These are phyloP conservation scores for Camellia lanceoleosa DNA, from an alignment of 148 eudicot genomes.

Conservation along the genomic window DNA sequence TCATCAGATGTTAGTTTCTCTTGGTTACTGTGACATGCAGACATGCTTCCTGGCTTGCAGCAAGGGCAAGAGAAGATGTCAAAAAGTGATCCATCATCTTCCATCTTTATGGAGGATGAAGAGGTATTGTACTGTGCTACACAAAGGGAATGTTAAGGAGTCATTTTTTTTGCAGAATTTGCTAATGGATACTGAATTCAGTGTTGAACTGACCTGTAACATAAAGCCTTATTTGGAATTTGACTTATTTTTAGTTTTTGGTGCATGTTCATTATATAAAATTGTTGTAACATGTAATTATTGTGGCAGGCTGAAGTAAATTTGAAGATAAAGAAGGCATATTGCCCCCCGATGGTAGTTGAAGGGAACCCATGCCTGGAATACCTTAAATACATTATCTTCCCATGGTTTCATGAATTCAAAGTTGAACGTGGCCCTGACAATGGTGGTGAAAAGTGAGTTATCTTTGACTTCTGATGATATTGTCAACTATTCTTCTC, in stretches of 20 bases:
- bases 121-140: conserved; percentile 50
- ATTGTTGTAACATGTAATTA: conserved; percentile 1
- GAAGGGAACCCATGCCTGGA: conserved; percentile 84
- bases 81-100: conserved; percentile 70
- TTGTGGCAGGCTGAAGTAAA: conserved; percentile 64
- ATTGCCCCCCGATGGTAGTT: conserved; percentile 71
- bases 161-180: background rate
- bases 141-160: background rate
- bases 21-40: conserved; percentile 34
- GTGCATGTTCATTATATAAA: background rate
- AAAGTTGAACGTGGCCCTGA: conserved; percentile 61
- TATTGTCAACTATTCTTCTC: background rate
- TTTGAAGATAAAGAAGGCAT: conserved; percentile 78
- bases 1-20: background rate
- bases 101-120: conserved; percentile 91
- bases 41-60: conserved; percentile 95
- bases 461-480: background rate
- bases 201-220: background rate
- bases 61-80: conserved; percentile 98
- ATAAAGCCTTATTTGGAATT: background rate
- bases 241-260: background rate
- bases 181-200: background rate
- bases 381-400: conserved; percentile 66
- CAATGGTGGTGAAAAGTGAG: conserved; percentile 88
- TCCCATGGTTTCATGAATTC: conserved; percentile 81